Conservation (phyloP, 2,329 filamentous ascomycete genomes). For the Chalaropsis ovoidea region DNA sequence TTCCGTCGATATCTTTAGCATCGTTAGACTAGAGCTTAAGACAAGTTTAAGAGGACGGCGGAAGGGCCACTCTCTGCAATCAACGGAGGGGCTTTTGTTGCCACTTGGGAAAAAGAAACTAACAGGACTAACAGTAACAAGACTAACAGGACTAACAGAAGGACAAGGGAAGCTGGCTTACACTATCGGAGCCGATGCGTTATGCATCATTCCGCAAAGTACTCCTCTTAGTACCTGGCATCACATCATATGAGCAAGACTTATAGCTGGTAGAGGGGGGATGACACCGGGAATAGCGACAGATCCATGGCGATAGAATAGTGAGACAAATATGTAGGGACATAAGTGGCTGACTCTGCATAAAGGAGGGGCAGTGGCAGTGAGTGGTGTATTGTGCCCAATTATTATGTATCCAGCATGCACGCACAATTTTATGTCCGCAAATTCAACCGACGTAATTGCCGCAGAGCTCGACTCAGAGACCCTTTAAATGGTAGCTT, state of each 20-base stretch:
- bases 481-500: no score
- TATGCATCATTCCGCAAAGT: conserved; percentile 3
- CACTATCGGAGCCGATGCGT: not conserved
- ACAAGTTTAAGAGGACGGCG: not conserved
- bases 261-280: not conserved
- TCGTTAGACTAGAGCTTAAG: not conserved
- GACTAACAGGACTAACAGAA: not conserved
- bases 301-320: conserved; percentile 1
- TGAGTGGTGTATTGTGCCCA: no score
- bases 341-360: not conserved
- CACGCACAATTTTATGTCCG: no score
- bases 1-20: not conserved
- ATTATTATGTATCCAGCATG: no score
- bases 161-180: not conserved
- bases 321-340: not conserved
- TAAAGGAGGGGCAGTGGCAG: not conserved
- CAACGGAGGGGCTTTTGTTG: not conserved
- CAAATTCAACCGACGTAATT: no score
- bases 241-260: not conserved
- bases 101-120: not conserved
- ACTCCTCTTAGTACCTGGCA: not conserved
- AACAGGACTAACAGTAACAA: not conserved
- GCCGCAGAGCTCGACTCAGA: no score
- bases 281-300: conserved; percentile 11
- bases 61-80: not conserved